Percentiles rank a stretch among this genome's conserved stretches.
Evolutionary conservation across 768 basidiomycete species (phyloP).

Genomic region (Glaciozyma antarctica): DNA sequence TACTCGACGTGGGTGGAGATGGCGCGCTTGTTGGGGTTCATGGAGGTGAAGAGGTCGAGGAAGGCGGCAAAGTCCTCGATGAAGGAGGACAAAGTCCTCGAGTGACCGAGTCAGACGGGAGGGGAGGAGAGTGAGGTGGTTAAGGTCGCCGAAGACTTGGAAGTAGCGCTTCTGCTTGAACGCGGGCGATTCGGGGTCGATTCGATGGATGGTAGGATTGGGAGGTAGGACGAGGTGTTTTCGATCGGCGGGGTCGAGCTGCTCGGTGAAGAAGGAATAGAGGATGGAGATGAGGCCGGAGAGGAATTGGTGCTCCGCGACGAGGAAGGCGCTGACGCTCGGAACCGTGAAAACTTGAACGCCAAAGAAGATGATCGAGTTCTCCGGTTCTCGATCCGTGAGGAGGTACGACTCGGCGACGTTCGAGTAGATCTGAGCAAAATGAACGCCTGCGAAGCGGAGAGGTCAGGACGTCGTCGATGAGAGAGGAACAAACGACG

Average conservation of each 20-base stretch:
- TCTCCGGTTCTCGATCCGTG: conserved; percentile 86
- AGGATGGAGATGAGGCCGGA: conserved; percentile 71
- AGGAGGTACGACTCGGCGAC: conserved; percentile 85
- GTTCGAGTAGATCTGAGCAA: conserved; percentile 51
- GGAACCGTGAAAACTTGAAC: conserved; percentile 89
- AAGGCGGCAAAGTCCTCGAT: conserved; percentile 64
- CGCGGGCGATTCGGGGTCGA: conserved; percentile 75
- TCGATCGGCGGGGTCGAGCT: conserved; percentile 44
- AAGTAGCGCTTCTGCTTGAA: conserved; percentile 95
- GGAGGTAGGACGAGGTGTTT: conserved; percentile 45
- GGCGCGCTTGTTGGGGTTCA: conserved; percentile 82
- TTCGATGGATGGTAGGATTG: conserved; percentile 33
- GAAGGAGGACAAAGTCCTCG: conserved; percentile 56
- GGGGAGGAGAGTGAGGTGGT: conserved; percentile 61
- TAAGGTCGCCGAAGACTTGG: conserved; percentile 63
- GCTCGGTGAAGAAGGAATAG: conserved; percentile 83
- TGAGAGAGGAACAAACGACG: conserved; percentile 35
- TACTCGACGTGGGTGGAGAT: conserved; percentile 80
- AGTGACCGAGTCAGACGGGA: conserved; percentile 66
- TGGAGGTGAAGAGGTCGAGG: conserved; percentile 81
- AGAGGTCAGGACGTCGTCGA: conserved; percentile 19
- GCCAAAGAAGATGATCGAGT: conserved; percentile 86
- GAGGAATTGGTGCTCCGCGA: conserved; percentile 62
- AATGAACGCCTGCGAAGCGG: conserved; percentile 15
- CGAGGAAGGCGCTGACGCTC: conserved; percentile 68